Evolutionary conservation across 2,329 filamentous ascomycete species (phyloP).

Genomic region (Claviceps sp.): DNA sequence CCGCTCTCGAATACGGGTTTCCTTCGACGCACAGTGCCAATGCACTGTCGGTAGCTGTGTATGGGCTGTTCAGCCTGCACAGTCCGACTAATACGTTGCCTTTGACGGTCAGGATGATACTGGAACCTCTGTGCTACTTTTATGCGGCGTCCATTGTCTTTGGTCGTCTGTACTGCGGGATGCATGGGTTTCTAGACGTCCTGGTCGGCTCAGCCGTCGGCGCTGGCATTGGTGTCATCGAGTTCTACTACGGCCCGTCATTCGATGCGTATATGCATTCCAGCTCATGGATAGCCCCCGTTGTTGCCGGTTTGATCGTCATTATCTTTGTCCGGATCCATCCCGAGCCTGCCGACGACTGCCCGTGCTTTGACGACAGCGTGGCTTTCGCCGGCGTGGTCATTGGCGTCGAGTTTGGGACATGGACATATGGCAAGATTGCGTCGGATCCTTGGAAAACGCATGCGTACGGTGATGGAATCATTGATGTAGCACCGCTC

Average conservation of each 20-base stretch:
- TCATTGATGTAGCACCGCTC: constrained; percentile 52
- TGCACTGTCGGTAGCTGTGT: constrained; percentile 84
- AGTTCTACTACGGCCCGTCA: constrained; percentile 44
- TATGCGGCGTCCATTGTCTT: constrained; percentile 84
- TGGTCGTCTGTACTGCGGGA: constrained; percentile 89
- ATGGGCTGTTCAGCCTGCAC: constrained; percentile 59
- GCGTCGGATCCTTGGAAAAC: constrained; percentile 28
- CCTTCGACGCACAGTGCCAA: constrained; percentile 96
- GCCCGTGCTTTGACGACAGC: constrained; percentile 92
- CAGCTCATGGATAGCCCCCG: constrained; percentile 49
- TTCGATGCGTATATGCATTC: constrained; percentile 61
- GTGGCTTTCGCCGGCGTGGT: constrained; percentile 86
- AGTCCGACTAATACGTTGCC: constrained; percentile 49
- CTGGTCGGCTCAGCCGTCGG: constrained; percentile 68
- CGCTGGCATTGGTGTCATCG: constrained; percentile 44
- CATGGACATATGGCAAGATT: constrained; percentile 65
- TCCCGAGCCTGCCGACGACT: constrained; percentile 91
- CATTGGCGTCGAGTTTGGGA: constrained; percentile 69
- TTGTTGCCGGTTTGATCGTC: constrained; percentile 51
- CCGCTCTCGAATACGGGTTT: constrained; percentile 91
- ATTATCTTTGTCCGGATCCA: constrained; percentile 74
- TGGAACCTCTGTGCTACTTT: constrained; percentile 63
- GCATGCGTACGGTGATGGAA: constrained; percentile 33
- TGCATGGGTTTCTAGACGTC: constrained; percentile 95
- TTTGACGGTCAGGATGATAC: constrained; percentile 40